Percentiles rank a stretch among this genome's conserved stretches.
Evolutionary conservation across 2,329 filamentous ascomycete species (phyloP).

Genomic region (Aspergillus flavus): DNA sequence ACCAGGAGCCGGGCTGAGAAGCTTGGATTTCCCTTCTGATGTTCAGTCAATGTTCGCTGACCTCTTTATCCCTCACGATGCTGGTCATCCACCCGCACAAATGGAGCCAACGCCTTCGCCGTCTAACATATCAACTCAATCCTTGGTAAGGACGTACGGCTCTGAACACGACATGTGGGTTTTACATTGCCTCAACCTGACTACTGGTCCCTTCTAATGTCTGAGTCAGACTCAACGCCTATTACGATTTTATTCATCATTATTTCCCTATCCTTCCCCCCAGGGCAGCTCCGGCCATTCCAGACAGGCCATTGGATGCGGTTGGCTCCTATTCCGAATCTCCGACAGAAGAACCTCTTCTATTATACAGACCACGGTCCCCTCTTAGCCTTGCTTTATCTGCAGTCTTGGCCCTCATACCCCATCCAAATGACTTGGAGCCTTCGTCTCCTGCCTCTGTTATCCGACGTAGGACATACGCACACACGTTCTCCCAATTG

Average conservation of each 20-base stretch:
- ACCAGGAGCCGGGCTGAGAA: conserved; percentile 43
- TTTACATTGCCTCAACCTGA: not conserved
- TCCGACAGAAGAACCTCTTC: conserved; percentile 33
- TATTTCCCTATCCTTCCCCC: conserved; percentile 51
- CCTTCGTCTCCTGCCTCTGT: conserved; percentile 39
- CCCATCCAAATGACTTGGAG: conserved; percentile 43
- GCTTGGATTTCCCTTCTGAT: conserved; percentile 41
- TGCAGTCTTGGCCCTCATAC: conserved; percentile 45
- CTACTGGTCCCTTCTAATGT: conserved; percentile 18
- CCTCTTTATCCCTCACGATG: conserved; percentile 33
- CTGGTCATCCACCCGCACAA: conserved; percentile 26
- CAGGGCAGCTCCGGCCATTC: conserved; percentile 29
- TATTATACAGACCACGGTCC: conserved; percentile 43
- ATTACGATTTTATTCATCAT: conserved; percentile 50
- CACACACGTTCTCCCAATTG: conserved; percentile 44
- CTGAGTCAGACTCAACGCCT: conserved; percentile 43
- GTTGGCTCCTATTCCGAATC: conserved; percentile 32
- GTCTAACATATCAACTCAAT: conserved; percentile 27
- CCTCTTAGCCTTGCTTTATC: conserved; percentile 48
- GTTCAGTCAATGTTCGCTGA: conserved; percentile 43
- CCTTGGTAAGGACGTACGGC: conserved; percentile 42
- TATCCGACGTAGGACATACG: conserved; percentile 40
- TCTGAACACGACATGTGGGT: conserved; percentile 46
- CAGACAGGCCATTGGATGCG: conserved; percentile 38
- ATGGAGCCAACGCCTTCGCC: conserved; percentile 33